A percentile compares a stretch with the other conserved stretches of the same genome.
These are phyloP conservation scores for Sicyos edulis DNA, from an alignment of 306 rosid species.

Conservation along the genomic window DNA sequence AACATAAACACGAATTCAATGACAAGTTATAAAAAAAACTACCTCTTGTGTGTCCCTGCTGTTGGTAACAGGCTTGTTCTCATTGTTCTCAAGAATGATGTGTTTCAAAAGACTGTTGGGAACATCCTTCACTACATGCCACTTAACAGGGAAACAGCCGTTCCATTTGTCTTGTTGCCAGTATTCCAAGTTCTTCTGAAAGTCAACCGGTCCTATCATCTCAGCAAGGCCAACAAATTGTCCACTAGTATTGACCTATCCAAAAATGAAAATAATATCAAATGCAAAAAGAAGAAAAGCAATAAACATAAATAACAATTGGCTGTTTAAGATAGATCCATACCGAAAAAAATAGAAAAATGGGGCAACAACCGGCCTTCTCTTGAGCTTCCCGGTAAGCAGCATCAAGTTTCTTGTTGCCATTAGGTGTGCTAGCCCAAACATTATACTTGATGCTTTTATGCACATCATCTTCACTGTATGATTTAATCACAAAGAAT, in stretches of 20 bases:
- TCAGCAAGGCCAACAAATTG: slow-evolving; percentile 96
- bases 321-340: background rate
- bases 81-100: slow-evolving; percentile 85
- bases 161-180: slow-evolving; percentile 99
- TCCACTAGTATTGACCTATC: slow-evolving; percentile 95
- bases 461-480: slow-evolving; percentile 94
- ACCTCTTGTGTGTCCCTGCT: slow-evolving; percentile 99
- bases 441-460: slow-evolving; percentile 90
- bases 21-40: background rate
- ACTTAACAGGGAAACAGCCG: slow-evolving; percentile 90
- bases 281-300: background rate
- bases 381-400: slow-evolving; percentile 91
- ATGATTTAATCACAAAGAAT: slow-evolving; percentile 76
- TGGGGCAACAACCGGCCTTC: slow-evolving; percentile 66
- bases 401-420: slow-evolving; percentile 93
- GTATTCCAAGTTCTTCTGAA: slow-evolving; percentile 76
- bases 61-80: slow-evolving; percentile 92
- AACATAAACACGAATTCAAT: background rate
- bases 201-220: slow-evolving; percentile 92
- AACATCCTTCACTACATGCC: slow-evolving; percentile 92
- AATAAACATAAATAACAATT: background rate
- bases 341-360: slow-evolving; percentile 82
- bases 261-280: slow-evolving; percentile 10
- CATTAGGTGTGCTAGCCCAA: slow-evolving; percentile 99
- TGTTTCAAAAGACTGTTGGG: slow-evolving; percentile 92